Evolutionary conservation across 2,329 filamentous ascomycete genomes (phyloP).

Genomic region (Alternaria arborescens): DNA sequence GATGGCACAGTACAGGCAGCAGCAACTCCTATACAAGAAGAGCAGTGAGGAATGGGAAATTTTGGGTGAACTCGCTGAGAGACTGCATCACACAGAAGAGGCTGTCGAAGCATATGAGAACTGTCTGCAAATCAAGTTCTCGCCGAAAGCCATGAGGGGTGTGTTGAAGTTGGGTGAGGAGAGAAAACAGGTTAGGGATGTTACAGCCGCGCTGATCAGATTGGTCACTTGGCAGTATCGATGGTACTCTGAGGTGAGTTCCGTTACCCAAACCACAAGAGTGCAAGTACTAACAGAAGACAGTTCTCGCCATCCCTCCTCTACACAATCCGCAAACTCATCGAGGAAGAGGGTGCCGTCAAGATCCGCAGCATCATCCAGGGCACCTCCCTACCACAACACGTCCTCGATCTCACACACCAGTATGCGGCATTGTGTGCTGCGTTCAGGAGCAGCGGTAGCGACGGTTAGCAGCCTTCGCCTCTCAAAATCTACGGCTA

Average conservation of each 20-base stretch:
- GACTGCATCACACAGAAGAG: conserved; percentile 90
- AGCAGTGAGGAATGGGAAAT: conserved; percentile 99
- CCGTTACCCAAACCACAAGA: neutral
- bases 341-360: conserved; percentile 96
- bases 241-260: conserved; percentile 89
- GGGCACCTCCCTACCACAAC: conserved; percentile 90
- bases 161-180: conserved; percentile 82
- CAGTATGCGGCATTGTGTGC: conserved; percentile 95
- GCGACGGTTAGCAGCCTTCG: conserved; percentile 69
- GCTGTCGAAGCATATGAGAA: conserved; percentile 91
- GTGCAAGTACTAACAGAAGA: conserved; percentile 2
- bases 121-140: conserved; percentile 88
- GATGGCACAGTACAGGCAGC: conserved; percentile 92
- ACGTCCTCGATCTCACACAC: conserved; percentile 92
- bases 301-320: conserved; percentile 91
- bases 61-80: conserved; percentile 87
- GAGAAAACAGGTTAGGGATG: conserved; percentile 79
- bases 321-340: conserved; percentile 86
- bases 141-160: conserved; percentile 88
- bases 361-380: conserved; percentile 98
- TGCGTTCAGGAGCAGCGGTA: conserved; percentile 92
- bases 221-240: conserved; percentile 98
- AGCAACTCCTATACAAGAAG: conserved; percentile 96
- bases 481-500: conserved; percentile 24
- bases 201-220: conserved; percentile 84